Evolutionary conservation across 495 filamentous ascomycete genomes (phyloP).

Genomic region (Xylaria flabelliformis): DNA sequence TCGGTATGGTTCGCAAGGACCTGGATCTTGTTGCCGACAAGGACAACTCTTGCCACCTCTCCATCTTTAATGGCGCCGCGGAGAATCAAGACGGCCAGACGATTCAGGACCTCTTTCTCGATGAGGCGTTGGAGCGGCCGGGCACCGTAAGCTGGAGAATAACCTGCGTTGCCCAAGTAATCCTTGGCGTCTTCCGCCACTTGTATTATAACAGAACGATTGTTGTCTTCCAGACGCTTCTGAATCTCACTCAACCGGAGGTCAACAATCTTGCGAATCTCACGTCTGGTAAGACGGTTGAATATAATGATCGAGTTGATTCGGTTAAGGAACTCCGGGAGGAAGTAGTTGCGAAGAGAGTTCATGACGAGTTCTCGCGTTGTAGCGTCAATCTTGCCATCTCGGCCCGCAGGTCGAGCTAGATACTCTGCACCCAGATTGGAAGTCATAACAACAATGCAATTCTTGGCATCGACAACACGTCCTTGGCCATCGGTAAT

Average conservation of each 20-base stretch:
- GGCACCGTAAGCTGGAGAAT: conserved; percentile 93
- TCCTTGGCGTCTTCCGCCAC: conserved; percentile 85
- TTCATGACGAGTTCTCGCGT: conserved; percentile 89
- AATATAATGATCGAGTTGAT: conserved; percentile 96
- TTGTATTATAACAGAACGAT: conserved; percentile 77
- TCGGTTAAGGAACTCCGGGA: conserved; percentile 97
- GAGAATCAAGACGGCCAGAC: conserved; percentile 86
- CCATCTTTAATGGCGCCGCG: conserved; percentile 84
- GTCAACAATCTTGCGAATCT: conserved; percentile 96
- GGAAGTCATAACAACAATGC: conserved; percentile 98
- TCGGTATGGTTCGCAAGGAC: conserved; percentile 83
- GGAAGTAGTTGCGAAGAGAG: conserved; percentile 89
- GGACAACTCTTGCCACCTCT: conserved; percentile 77
- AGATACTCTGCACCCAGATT: conserved; percentile 96
- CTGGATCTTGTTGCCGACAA: conserved; percentile 72
- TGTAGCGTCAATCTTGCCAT: conserved; percentile 86
- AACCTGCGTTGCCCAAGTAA: conserved; percentile 85
- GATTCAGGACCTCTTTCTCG: conserved; percentile 95
- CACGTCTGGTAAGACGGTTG: conserved; percentile 86
- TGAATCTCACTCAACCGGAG: conserved; percentile 89
- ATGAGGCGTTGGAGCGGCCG: conserved; percentile 86
- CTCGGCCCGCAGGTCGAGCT: conserved; percentile 72
- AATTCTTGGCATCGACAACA: conserved; percentile 93
- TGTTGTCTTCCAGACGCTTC: conserved; percentile 79
- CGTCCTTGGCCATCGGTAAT: conserved; percentile 98